phyloP scores from a whole-genome alignment of 2,329 filamentous ascomycete species.

The Chalaropsis thielavioides region DNA sequence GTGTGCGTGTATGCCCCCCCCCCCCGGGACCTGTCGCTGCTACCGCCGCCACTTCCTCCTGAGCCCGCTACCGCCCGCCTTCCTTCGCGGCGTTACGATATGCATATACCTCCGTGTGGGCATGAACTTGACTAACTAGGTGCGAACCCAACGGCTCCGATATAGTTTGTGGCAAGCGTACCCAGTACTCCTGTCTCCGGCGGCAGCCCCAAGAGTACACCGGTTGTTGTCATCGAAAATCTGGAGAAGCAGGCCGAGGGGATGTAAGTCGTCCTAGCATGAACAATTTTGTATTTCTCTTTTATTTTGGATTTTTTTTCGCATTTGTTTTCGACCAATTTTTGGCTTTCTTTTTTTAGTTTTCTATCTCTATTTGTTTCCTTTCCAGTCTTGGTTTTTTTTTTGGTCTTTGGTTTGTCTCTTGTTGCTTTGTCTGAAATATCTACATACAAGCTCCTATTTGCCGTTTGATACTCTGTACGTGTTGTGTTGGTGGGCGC shows the following conservation, averaged over 20 bases:
- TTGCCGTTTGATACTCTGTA: not conserved
- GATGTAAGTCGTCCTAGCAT: slow-evolving; percentile 17
- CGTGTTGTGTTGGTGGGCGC: not conserved
- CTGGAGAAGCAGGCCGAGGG: slow-evolving; percentile 20
- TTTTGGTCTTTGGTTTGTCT: not conserved
- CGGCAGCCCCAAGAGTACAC: slow-evolving; percentile 10
- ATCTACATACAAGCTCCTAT: not conserved
- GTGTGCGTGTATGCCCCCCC: no score
- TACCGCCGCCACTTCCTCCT: no score
- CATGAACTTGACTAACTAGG: not conserved
- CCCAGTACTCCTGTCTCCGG: slow-evolving; percentile 11
- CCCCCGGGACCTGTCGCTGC: no score
- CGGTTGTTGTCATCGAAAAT: slow-evolving; percentile 13
- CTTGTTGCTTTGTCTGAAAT: not conserved
- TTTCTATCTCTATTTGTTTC: not conserved
- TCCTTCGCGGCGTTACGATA: not conserved
- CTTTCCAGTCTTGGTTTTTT: not conserved
- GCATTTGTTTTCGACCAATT: not conserved
- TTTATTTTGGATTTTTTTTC: not conserved
- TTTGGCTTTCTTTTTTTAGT: not conserved
- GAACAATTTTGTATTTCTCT: not conserved
- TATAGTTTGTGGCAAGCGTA: slow-evolving; percentile 14
- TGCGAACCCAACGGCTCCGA: not conserved
- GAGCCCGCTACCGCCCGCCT: not conserved
- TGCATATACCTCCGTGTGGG: not conserved